Evolutionary conservation across 2,329 filamentous ascomycete genomes (phyloP).

Genomic region (Coleophoma crateriformis): DNA sequence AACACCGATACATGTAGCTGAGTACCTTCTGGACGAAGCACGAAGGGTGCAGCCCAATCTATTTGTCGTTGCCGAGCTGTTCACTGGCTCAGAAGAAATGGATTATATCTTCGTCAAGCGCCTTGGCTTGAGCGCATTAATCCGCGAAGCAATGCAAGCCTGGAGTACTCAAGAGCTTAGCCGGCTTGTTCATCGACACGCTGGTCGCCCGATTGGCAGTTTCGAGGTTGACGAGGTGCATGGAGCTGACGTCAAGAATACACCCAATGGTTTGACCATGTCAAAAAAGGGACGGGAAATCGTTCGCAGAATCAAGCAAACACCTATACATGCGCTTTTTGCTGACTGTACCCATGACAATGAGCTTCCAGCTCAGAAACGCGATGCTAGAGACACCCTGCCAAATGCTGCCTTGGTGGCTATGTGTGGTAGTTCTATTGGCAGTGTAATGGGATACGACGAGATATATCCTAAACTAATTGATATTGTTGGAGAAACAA

Average conservation of each 20-base stretch:
- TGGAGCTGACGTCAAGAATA: slow-evolving; percentile 45
- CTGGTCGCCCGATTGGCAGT: slow-evolving; percentile 89
- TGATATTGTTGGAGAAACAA: slow-evolving; percentile 87
- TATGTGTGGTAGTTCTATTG: slow-evolving; percentile 92
- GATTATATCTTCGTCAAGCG: slow-evolving; percentile 95
- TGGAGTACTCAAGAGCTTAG: slow-evolving; percentile 95
- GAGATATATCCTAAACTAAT: slow-evolving; percentile 91
- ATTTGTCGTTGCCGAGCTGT: slow-evolving; percentile 90
- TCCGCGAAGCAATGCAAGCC: slow-evolving; percentile 96
- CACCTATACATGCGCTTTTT: slow-evolving; percentile 86
- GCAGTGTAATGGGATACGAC: slow-evolving; percentile 97
- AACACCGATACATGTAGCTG: slow-evolving; percentile 88
- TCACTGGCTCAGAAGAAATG: slow-evolving; percentile 91
- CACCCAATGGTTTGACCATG: slow-evolving; percentile 20
- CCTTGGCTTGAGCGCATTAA: slow-evolving; percentile 83
- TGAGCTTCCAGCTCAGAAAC: slow-evolving; percentile 89
- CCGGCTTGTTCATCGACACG: slow-evolving; percentile 86
- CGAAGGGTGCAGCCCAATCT: slow-evolving; percentile 80
- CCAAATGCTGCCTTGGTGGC: slow-evolving; percentile 90
- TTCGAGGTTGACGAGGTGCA: slow-evolving; percentile 90
- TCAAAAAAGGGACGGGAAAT: slow-evolving; percentile 34
- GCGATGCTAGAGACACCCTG: slow-evolving; percentile 88
- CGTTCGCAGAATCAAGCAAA: slow-evolving; percentile 77
- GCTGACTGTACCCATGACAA: slow-evolving; percentile 99
- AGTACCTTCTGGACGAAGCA: slow-evolving; percentile 93